phyloP scores from a whole-genome alignment of 192 early-diverging fungal species.

The Umbelopsis sp. region DNA sequence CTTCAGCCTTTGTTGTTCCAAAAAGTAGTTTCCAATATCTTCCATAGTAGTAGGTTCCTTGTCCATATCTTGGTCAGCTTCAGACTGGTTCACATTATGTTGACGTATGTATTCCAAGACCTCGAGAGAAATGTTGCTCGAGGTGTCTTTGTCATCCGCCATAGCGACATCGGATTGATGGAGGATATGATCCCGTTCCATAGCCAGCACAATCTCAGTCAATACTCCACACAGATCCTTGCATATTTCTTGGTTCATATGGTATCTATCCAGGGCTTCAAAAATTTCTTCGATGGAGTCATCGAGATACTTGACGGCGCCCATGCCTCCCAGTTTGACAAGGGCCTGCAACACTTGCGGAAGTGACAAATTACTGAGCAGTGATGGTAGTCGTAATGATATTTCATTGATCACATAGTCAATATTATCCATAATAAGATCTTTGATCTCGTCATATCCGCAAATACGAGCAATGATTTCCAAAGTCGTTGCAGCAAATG shows the following conservation, averaged over 20 bases:
- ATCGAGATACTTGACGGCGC: conserved; percentile 47
- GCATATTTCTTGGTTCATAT: conserved; percentile 46
- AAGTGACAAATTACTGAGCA: conserved; percentile 46
- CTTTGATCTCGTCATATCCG: conserved; percentile 33
- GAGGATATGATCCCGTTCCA: conserved; percentile 12
- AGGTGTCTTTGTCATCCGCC: conserved; percentile 2
- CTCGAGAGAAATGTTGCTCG: conserved; percentile 27
- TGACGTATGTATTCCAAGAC: conserved; percentile 28
- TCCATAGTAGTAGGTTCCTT: conserved; percentile 30
- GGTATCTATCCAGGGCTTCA: conserved; percentile 55
- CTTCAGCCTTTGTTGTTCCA: conserved; percentile 34
- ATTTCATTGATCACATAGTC: conserved; percentile 58
- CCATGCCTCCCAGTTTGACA: conserved; percentile 48
- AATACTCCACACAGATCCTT: conserved; percentile 39
- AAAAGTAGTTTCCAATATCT: conserved; percentile 48
- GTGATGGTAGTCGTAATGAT: conserved; percentile 38
- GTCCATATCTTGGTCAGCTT: neutral
- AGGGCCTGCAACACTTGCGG: conserved; percentile 55
- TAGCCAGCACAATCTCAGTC: conserved; percentile 22
- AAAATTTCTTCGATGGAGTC: conserved; percentile 61
- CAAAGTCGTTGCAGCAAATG: conserved; percentile 45
- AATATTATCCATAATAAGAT: conserved; percentile 50
- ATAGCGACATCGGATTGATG: conserved; percentile 1
- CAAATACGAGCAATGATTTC: conserved; percentile 47
- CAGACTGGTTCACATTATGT: neutral